Percentiles rank a stretch among this genome's conserved stretches.
These are phyloP conservation scores for Periconia sp. DNA, from an alignment of 2,329 filamentous ascomycete genomes.

Conservation along the genomic window DNA sequence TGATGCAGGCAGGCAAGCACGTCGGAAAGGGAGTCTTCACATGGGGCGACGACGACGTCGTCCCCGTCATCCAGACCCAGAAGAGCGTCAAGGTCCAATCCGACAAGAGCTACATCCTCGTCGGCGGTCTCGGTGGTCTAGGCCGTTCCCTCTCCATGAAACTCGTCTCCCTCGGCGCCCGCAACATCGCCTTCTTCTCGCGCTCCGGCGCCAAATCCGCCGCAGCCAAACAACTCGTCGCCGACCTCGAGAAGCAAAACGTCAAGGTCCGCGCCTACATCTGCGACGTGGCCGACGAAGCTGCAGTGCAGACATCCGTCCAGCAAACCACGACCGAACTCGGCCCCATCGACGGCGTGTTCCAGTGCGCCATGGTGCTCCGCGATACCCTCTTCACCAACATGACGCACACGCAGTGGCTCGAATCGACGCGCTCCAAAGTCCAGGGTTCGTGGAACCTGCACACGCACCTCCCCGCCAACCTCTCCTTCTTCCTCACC, in stretches of 20 bases:
- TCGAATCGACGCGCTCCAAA: constrained; percentile 22
- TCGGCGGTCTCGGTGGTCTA: constrained; percentile 21
- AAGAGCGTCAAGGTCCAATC: neutral
- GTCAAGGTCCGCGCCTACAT: constrained; percentile 2
- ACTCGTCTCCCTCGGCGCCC: constrained; percentile 6
- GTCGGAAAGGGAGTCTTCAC: neutral
- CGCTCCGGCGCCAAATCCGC: constrained; percentile 9
- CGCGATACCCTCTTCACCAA: constrained; percentile 14
- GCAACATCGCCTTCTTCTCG: constrained; percentile 16
- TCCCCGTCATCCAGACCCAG: neutral
- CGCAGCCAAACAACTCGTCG: constrained; percentile 3
- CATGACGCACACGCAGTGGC: constrained; percentile 18
- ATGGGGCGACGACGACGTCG: neutral
- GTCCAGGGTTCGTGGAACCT: constrained; percentile 39
- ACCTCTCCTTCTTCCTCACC: constrained; percentile 27
- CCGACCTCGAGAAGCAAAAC: constrained; percentile 2
- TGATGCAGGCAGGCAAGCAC: neutral
- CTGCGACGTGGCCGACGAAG: constrained; percentile 13
- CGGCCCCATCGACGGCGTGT: constrained; percentile 16
- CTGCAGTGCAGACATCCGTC: constrained; percentile 1
- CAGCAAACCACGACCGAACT: neutral
- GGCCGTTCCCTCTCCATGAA: constrained; percentile 18
- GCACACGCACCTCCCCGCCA: constrained; percentile 10
- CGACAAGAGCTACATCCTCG: constrained; percentile 15
- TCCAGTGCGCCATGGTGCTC: constrained; percentile 22